Base-by-base conservation (phyloP, 768 basidiomycete species). In the Crucibulum laeve region DNA sequence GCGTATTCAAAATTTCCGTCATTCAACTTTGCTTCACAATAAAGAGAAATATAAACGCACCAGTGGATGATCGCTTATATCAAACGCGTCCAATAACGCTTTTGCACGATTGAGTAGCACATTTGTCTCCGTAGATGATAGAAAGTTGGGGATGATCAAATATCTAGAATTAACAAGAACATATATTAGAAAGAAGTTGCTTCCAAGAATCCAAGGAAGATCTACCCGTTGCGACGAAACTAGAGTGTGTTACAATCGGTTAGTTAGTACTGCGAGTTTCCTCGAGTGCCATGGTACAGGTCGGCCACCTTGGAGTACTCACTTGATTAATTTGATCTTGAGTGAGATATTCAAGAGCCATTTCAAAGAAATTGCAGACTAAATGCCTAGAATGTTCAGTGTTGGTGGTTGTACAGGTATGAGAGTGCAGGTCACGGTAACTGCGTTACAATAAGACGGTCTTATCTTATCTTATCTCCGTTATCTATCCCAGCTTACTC, bases 41-140 rank as follows among this genome's bases (percentile, higher is more conserved):
- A 26, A 13, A 40, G 40, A 1, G 17, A 10, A 17, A 25, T 35
- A 35, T 19, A 19, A 17, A 56, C 78, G 47, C 48, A 91, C 92
- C 57, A 84, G 61, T 2, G 96, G 94, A 60, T 97, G 95, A 25
- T 79, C 74, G 23, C 81, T 77, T 14, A 91, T 53, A 49, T 71
- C 74, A 60, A 98, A 95, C 17, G 87, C 78, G n/a, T 80, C 73
- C 15, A 97, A 69, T 13, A 98, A 73, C 48, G 82, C 63, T 49
- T 81, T 83, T 1, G 92, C 77, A n/a, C 87, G 81, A 13, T 53
- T 57, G 7, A 95, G 65, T 24, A 98, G 77, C 13, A 70, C 71
- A 8, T 67, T 55, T 0, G 84, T 76, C 30, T 87, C 80, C 7
- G 73, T 69, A n/a, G 55, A 44, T 4, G 66, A 60, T 41, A 94